phyloP scores from a whole-genome alignment of 495 filamentous ascomycete species.

The Pseudoneurospora amorphoporcata region DNA sequence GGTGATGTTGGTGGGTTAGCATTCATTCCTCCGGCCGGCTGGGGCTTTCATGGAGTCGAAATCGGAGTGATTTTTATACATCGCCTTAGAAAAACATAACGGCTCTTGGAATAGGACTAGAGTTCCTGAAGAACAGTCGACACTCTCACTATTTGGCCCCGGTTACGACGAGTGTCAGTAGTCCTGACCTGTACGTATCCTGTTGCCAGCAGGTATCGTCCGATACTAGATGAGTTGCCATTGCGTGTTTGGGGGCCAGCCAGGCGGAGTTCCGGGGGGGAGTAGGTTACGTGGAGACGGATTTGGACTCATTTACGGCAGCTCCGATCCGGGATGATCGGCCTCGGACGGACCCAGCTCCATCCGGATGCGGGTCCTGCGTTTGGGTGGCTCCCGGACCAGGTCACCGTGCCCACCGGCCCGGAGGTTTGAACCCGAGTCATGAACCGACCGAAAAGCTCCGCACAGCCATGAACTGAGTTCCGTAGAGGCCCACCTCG shows the following conservation, averaged over 20 bases:
- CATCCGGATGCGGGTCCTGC: background rate
- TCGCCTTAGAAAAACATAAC: too few species aligned
- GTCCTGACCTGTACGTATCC: background rate
- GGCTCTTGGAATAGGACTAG: background rate
- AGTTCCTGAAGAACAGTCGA: background rate
- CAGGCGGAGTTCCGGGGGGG: background rate
- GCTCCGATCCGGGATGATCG: background rate
- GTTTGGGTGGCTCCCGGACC: too few species aligned
- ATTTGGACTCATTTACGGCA: background rate
- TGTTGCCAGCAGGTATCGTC: background rate
- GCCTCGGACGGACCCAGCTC: background rate
- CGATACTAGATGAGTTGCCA: background rate
- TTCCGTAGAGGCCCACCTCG: background rate
- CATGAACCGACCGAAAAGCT: background rate
- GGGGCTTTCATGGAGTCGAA: background rate
- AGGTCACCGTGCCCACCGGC: background rate
- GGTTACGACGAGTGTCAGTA: background rate
- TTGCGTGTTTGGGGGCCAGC: background rate
- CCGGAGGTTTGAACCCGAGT: background rate
- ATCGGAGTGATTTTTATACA: background rate
- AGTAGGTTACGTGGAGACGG: background rate
- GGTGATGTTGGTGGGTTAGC: background rate
- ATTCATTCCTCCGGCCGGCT: background rate
- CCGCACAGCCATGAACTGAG: background rate
- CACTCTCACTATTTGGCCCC: background rate